phyloP scores from a whole-genome alignment of 805 yeast species.

The Candida boleticola region DNA sequence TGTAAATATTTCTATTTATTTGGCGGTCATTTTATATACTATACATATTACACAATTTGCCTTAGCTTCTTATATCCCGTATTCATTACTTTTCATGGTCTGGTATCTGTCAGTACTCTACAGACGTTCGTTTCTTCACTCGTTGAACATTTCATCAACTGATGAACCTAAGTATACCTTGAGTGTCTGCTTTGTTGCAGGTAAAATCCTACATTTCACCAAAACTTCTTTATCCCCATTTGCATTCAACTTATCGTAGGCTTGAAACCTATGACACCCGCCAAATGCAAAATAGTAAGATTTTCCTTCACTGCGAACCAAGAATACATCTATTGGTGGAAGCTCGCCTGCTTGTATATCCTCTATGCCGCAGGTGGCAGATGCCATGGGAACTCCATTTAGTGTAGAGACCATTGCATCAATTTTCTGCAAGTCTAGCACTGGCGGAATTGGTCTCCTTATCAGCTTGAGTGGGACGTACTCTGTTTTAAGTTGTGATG shows the following conservation, averaged over 20 bases:
- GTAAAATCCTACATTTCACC: constrained; percentile 72
- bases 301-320: constrained; percentile 61
- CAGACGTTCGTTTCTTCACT: not conserved
- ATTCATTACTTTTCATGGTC: too few species aligned
- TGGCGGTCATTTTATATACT: too few species aligned
- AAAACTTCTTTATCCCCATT: constrained; percentile 31
- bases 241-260: constrained; percentile 59
- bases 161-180: constrained; percentile 70
- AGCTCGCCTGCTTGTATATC: constrained; percentile 58
- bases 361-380: constrained; percentile 55
- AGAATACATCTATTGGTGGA: constrained; percentile 80
- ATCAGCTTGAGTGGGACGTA: constrained; percentile 67
- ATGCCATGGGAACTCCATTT: constrained; percentile 60
- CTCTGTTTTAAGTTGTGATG: constrained; percentile 51
- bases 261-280: constrained; percentile 88
- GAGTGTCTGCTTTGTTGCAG: constrained; percentile 70
- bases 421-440: constrained; percentile 69
- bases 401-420: constrained; percentile 76
- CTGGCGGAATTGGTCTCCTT: constrained; percentile 83
- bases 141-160: constrained; percentile 48
- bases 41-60: too few species aligned
- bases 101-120: too few species aligned
- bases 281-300: constrained; percentile 79
- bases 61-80: too few species aligned
- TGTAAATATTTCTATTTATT: not conserved